phyloP scores from a whole-genome alignment of 108 stramenopile species.

The Aurantiochytrium sp. region DNA sequence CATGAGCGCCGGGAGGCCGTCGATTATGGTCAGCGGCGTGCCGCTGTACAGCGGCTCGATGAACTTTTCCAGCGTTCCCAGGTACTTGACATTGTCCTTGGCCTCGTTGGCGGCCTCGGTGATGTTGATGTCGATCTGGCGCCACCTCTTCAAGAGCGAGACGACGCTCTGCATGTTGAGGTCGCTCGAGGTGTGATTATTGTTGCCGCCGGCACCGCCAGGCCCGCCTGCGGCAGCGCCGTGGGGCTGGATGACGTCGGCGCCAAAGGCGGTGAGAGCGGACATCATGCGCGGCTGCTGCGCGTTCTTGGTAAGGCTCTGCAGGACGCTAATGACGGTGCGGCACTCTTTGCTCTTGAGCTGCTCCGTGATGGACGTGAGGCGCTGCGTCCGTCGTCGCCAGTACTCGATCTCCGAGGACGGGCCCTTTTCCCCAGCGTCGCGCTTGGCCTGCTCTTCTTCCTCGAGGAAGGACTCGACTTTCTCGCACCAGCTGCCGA shows the following conservation, averaged over 20 bases:
- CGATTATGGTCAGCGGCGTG: constrained; percentile 53
- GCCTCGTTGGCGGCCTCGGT: constrained; percentile 68
- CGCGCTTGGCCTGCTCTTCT: background rate
- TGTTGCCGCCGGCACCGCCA: background rate
- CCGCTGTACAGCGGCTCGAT: constrained; percentile 54
- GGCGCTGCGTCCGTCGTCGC: constrained; percentile 54
- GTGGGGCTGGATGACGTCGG: background rate
- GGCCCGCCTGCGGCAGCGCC: background rate
- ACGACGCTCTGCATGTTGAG: constrained; percentile 8
- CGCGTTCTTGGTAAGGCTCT: constrained; percentile 38
- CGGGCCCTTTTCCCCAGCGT: constrained; percentile 50
- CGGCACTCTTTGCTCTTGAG: constrained; percentile 53
- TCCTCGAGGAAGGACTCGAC: constrained; percentile 4
- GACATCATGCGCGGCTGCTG: background rate
- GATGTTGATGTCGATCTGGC: constrained; percentile 57
- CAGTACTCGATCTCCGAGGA: constrained; percentile 58
- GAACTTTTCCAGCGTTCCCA: constrained; percentile 59
- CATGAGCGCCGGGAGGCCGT: constrained; percentile 58
- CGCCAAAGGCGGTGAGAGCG: background rate
- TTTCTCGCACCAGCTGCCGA: constrained; percentile 1
- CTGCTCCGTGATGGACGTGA: constrained; percentile 64
- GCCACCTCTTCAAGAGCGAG: constrained; percentile 51
- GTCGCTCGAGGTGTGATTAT: background rate
- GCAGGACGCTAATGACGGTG: constrained; percentile 46
- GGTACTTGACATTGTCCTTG: constrained; percentile 65